Percentiles rank a stretch among this genome's conserved stretches.
Conservation (phyloP, 140 eudicot genomes). For the Bidens hawaiensis region DNA sequence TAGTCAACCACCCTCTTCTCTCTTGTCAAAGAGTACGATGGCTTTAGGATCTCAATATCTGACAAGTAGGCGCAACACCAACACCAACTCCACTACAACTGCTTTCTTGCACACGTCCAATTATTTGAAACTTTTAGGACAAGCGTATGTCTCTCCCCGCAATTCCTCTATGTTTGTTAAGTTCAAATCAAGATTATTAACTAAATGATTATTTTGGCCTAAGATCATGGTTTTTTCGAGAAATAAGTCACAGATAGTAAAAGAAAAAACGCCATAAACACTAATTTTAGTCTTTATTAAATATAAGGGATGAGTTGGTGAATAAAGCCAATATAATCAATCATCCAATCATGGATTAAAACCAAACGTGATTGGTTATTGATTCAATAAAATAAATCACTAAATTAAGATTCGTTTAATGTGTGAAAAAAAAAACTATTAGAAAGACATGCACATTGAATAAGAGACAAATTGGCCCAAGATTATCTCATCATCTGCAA, state of each 20-base stretch:
- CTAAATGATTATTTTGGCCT: background rate
- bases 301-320: conserved; percentile 3
- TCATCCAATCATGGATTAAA: background rate
- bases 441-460: background rate
- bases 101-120: no score
- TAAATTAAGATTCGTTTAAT: background rate
- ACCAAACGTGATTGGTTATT: background rate
- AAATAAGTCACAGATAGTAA: background rate
- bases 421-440: background rate
- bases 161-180: background rate
- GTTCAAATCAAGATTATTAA: no score
- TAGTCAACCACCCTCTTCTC: no score
- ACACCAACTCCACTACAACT: no score
- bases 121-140: background rate
- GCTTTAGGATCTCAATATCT: no score
- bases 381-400: background rate
- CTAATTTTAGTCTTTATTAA: background rate
- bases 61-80: no score
- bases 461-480: background rate
- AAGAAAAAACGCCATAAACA: background rate
- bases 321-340: conserved; percentile 2
- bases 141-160: background rate
- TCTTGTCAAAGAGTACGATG: no score
- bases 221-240: background rate
- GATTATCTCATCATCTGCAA: background rate